Evolutionary conservation across 345 rosid species (phyloP).

Genomic region (Eucalyptus albens): DNA sequence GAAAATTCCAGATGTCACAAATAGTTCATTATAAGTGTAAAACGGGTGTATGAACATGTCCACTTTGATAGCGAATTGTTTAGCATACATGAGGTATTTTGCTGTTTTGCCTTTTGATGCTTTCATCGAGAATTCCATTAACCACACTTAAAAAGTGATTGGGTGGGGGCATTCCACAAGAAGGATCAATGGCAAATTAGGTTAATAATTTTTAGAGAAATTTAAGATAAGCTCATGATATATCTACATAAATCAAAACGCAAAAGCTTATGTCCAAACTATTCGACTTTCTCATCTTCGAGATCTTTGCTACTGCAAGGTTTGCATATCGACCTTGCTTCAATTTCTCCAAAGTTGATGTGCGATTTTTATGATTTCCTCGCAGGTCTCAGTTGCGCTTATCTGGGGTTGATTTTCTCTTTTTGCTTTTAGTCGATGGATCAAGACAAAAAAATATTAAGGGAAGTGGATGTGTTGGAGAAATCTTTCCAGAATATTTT

Average conservation of each 20-base stretch:
- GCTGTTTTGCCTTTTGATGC: conserved; percentile 56
- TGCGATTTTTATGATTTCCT: conserved; percentile 11
- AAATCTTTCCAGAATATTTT: too few relatives aligned
- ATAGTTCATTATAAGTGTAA: not conserved
- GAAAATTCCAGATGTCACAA: not conserved
- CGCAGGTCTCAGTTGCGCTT: conserved; percentile 4
- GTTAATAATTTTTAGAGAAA: not conserved
- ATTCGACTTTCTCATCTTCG: conserved; percentile 81
- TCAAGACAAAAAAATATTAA: not conserved
- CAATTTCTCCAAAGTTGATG: conserved; percentile 6
- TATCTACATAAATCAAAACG: not conserved
- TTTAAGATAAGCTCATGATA: not conserved
- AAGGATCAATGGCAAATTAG: not conserved
- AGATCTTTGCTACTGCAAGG: conserved; percentile 65
- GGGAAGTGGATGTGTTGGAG: too few relatives aligned
- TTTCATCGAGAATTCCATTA: conserved; percentile 83
- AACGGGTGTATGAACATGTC: not conserved
- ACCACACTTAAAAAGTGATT: conserved; percentile 75
- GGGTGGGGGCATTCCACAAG: conserved; percentile 84
- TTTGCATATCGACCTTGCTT: conserved; percentile 69
- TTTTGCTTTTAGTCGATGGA: not conserved
- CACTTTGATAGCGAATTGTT: not conserved
- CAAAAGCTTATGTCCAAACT: conserved; percentile 47
- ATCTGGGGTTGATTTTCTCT: conserved; percentile 4
- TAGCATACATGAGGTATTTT: conserved; percentile 75